Evolutionary conservation across 306 rosid species (phyloP), one percentile per base, ranked within the genome.

Genomic region (Senna tora): DNA sequence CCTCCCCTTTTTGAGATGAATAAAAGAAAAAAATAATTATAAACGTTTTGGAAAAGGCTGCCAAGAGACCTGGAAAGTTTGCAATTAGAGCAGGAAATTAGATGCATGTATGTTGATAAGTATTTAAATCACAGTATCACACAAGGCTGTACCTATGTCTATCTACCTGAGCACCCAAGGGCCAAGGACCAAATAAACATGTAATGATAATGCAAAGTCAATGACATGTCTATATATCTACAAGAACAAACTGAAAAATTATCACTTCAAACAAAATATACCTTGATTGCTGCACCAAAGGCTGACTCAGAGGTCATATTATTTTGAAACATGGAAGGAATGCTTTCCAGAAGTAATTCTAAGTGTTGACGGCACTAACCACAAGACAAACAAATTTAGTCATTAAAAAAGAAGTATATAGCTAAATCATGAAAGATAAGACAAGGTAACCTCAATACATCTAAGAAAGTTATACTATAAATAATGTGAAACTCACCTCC

Each of bases 211-310:
- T 6, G 62, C 60, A 74, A 43, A 63, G 22, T 43, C 62, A 34
- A 38, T 34, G 62, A 52, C 47, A 47, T 52, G 21, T 58, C 64
- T 25, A 30, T 46, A 30, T 47, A 46, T 66, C 30, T 8, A 32
- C 25, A 66, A 4, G 30, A 25, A 7, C 28, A 66, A 47, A 66
- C 13, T 59, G 25, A 33, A 16, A 57, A 57, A 13, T 22, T 33
- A 33, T 59, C 33, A 9, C 69, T 59, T 36, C 41, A 71, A 71
- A 59, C 25, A 78, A 51, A 79, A 80, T 33, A 84, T 83, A 94
- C 98, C 96, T 87, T 88, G 79, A 89, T 83, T 69, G 97, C 95
- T 55, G 99, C 97, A 70, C 99, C 97, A 85, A 61, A 91, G 74
- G 99, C 97, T 20, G 99, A 95, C 49, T 95, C 99, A 32, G 96